Conservation (phyloP, 78 protist genomes). For the Mantamonas sphyraenae region DNA sequence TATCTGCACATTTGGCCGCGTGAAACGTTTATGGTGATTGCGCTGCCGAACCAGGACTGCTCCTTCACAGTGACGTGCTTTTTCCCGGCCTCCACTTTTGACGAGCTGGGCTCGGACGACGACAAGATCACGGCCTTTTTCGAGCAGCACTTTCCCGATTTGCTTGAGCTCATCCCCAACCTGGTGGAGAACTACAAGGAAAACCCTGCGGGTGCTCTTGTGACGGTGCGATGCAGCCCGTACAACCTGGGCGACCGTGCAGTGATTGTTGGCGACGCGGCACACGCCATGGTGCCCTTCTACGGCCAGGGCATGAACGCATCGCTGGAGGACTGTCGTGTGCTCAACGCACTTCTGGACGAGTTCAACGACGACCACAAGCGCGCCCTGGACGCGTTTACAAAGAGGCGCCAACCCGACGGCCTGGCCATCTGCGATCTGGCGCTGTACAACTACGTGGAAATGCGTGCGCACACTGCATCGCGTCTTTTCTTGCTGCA, state of each 20-base stretch:
- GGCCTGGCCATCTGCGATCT: conserved; percentile 65
- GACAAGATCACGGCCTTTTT: conserved; percentile 38
- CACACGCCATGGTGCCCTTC: conserved; percentile 92
- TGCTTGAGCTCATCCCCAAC: conserved; percentile 37
- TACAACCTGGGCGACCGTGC: conserved; percentile 11
- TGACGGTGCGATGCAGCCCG: conserved; percentile 45
- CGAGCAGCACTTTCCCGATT: conserved; percentile 35
- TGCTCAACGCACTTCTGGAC: conserved; percentile 21
- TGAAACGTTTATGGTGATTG: conserved; percentile 74
- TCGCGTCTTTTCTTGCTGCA: conserved; percentile 31
- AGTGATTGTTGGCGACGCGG: conserved; percentile 71
- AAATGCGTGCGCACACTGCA: conserved; percentile 35
- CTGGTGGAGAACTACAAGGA: conserved; percentile 25
- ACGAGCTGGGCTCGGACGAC: neutral
- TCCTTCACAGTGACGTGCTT: conserved; percentile 77
- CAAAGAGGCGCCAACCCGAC: conserved; percentile 27
- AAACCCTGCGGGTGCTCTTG: conserved; percentile 49
- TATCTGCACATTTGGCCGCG: conserved; percentile 90
- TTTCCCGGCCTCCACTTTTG: conserved; percentile 43
- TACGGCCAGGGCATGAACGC: conserved; percentile 89
- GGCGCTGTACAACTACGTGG: conserved; percentile 68
- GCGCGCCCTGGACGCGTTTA: conserved; percentile 15
- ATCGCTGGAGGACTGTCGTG: conserved; percentile 44
- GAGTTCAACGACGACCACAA: neutral
- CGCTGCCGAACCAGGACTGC: conserved; percentile 68